A percentile compares a stretch with the other conserved stretches of the same genome.
These are phyloP conservation scores for Withania somnifera DNA, from an alignment of 305 asterid species.

Conservation along the genomic window DNA sequence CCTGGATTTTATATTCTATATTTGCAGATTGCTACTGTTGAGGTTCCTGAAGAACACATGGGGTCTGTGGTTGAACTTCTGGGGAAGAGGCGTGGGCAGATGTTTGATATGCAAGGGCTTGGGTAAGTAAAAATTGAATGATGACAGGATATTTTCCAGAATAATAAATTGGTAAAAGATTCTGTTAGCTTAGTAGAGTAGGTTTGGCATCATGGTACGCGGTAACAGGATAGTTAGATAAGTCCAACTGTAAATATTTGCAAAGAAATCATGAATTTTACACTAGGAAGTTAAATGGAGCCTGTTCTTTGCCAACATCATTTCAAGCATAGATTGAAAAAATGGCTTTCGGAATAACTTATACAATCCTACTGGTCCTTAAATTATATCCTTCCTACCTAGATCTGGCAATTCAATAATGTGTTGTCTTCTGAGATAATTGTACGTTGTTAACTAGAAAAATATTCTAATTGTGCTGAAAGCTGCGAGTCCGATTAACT, in stretches of 20 bases:
- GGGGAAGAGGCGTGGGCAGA: conserved; percentile 94
- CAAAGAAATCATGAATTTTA: not conserved
- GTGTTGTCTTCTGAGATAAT: not conserved
- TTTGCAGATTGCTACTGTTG: conserved; percentile 81
- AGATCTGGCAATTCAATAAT: not conserved
- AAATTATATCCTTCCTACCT: not conserved
- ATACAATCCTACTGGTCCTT: not conserved
- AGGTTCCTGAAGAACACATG: conserved; percentile 88
- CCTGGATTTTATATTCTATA: not conserved
- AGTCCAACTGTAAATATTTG: not conserved
- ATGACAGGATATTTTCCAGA: not conserved
- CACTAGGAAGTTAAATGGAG: not conserved
- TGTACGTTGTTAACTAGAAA: not conserved
- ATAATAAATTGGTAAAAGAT: not conserved
- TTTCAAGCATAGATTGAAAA: not conserved
- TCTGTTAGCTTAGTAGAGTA: not conserved
- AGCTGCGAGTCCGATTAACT: not conserved
- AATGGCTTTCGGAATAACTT: not conserved
- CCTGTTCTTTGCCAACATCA: not conserved
- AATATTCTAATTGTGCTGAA: not conserved
- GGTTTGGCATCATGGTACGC: not conserved
- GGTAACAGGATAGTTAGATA: not conserved
- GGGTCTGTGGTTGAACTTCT: conserved; percentile 96
- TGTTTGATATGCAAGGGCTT: conserved; percentile 86
- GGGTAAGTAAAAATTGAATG: conserved; percentile 41